Conservation (phyloP, 495 filamentous ascomycete genomes). For the Daldinia loculata region DNA sequence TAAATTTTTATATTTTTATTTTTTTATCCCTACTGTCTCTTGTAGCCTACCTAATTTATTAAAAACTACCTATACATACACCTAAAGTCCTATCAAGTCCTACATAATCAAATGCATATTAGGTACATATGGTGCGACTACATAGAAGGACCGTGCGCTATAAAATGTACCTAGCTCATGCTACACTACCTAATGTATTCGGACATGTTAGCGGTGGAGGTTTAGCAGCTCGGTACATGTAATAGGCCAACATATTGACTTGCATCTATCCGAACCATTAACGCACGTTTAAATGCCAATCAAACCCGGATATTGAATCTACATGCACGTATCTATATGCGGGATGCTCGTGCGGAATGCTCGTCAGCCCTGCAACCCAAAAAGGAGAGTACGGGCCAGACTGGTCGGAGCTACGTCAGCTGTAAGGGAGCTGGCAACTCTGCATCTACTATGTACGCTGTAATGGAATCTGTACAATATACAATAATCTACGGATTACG, state of each 20-base stretch:
- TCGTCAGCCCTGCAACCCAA: conserved; percentile 23
- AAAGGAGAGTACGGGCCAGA: conserved; percentile 14
- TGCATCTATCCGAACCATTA: conserved; percentile 29
- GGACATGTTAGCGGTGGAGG: background rate
- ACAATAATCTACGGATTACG: no score
- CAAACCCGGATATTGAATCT: conserved; percentile 3
- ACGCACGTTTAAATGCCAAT: conserved; percentile 32
- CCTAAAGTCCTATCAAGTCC: conserved; percentile 5
- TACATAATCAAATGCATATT: conserved; percentile 12
- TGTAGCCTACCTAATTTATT: background rate
- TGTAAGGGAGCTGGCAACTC: conserved; percentile 9
- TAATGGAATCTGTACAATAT: conserved; percentile 3
- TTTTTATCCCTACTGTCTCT: background rate
- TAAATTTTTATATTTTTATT: no score
- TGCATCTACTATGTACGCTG: background rate
- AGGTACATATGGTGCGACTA: conserved; percentile 12
- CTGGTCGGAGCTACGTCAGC: conserved; percentile 46
- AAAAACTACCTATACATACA: background rate
- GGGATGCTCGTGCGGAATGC: background rate
- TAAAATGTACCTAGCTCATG: background rate
- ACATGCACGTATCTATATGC: background rate
- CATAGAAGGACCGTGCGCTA: background rate
- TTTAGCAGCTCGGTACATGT: background rate
- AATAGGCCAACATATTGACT: conserved; percentile 21
- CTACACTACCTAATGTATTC: background rate